These are phyloP conservation scores for Ascosphaera apis DNA, from an alignment of 2,329 filamentous ascomycete genomes.

Conservation along the genomic window DNA sequence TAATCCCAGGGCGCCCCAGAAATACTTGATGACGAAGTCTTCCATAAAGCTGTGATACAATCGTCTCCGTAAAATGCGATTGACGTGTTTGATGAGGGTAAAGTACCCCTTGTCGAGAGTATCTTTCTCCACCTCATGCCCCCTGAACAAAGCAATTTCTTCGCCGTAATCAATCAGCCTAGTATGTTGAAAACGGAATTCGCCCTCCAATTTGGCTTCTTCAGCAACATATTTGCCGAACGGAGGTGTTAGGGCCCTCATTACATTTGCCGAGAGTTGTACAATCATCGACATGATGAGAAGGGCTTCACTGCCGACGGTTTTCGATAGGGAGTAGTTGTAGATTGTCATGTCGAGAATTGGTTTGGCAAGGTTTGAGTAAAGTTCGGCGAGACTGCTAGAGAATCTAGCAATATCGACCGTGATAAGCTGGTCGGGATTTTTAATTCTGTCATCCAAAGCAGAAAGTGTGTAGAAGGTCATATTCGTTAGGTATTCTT, in stretches of 20 bases:
- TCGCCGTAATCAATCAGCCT: slow-evolving; percentile 89
- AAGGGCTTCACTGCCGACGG: slow-evolving; percentile 85
- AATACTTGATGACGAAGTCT: slow-evolving; percentile 98
- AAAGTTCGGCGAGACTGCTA: slow-evolving; percentile 80
- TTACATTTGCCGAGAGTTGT: slow-evolving; percentile 74
- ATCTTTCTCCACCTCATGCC: slow-evolving; percentile 87
- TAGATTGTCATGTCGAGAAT: slow-evolving; percentile 92
- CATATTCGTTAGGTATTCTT: slow-evolving; percentile 89
- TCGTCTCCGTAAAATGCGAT: slow-evolving; percentile 68
- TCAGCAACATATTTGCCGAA: slow-evolving; percentile 97
- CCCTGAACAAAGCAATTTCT: slow-evolving; percentile 76
- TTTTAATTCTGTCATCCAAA: slow-evolving; percentile 92
- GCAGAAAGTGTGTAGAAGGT: slow-evolving; percentile 94
- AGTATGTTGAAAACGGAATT: slow-evolving; percentile 89
- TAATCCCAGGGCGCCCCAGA: slow-evolving; percentile 87
- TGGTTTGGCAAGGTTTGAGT: slow-evolving; percentile 90
- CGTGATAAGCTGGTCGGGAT: slow-evolving; percentile 89
- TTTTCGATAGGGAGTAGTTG: slow-evolving; percentile 79
- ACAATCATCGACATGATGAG: slow-evolving; percentile 90
- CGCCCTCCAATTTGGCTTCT: slow-evolving; percentile 79
- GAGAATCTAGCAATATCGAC: slow-evolving; percentile 94
- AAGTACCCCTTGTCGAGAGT: slow-evolving; percentile 97
- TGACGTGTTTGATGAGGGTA: slow-evolving; percentile 96
- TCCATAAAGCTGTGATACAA: slow-evolving; percentile 99
- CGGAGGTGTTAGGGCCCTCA: slow-evolving; percentile 83